Conservation (phyloP, 495 filamentous ascomycete species). For the Beverwykella pulmonaria region DNA sequence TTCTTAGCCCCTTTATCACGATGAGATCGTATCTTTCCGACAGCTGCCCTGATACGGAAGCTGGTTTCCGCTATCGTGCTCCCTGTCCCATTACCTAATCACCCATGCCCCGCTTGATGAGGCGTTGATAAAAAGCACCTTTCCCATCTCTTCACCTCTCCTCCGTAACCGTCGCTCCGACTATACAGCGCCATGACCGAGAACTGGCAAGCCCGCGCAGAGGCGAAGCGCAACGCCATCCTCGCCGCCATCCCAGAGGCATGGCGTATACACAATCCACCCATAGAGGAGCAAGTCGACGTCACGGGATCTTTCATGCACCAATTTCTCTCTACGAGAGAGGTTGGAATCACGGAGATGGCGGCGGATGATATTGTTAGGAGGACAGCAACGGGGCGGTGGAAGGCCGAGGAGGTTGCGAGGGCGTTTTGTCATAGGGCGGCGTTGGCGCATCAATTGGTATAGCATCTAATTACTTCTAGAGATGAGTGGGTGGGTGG, state of each 20-base stretch:
- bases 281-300: conserved; percentile 58
- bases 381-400: conserved; percentile 41
- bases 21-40: too few species aligned
- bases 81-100: too few species aligned
- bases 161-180: too few species aligned
- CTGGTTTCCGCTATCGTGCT: too few species aligned
- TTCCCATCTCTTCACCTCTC: too few species aligned
- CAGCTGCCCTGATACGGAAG: too few species aligned
- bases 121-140: too few species aligned
- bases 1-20: too few species aligned
- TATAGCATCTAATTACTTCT: conserved; percentile 19
- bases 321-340: conserved; percentile 56
- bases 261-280: conserved; percentile 58
- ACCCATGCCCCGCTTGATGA: too few species aligned
- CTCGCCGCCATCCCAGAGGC: conserved; percentile 58
- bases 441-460: conserved; percentile 53
- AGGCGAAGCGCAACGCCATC: conserved; percentile 56
- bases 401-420: conserved; percentile 48
- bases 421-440: conserved; percentile 49
- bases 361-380: conserved; percentile 46
- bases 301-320: conserved; percentile 64
- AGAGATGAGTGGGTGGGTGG: neutral
- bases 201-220: conserved; percentile 23
- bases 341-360: conserved; percentile 54
- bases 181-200: too few species aligned